Evolutionary conservation across 257 asterid species (phyloP), one percentile per base, ranked within the genome.

Genomic region (Parsonsia alboflavescens): DNA sequence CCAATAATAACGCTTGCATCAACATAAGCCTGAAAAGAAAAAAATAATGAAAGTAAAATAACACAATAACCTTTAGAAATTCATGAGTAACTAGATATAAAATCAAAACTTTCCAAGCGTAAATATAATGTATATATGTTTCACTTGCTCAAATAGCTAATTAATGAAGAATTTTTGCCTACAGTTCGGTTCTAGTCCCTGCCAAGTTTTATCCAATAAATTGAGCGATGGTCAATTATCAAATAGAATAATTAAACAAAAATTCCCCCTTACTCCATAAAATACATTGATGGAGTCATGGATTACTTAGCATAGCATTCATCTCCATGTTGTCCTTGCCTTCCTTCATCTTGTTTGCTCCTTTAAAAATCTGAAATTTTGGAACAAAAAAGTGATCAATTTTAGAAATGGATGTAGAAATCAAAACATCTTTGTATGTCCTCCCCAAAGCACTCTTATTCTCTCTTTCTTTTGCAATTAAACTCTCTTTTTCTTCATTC

Each of bases 1-100:
- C 97, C 97, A 28, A 92, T 74, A 76, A 92, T 95, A 70, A 95
- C 98, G 58, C 99, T 92, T 2, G 98, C 92, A 83, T 95, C 98
- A 77, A 95, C 97, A 77, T 92, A 95, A 54, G 97, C 98, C 98
- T 95, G 46, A 64, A 63, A 22, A 59, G 71, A 53, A 84, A 42
- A 64, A 21, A 1, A 19, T 9, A 59, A 72, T 41, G 6, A 6
- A 6, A 6, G 44, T 7, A 33, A 33, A 33, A 33, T 42, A 42
- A 2, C 46, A 33, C 39, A 7, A 42, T 11, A 76, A 49, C 65
- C 72, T n/a, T 22, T 44, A 80, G 52, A 74, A 19, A 36, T 63
- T 36, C 24, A 9, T 72, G 49, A 71, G 28, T 9, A 50, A 70
- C 28, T 73, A 63, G 41, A 73, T 28, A 15, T 13, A 26, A 71